Base-by-base conservation (phyloP, 495 filamentous ascomycete genomes). In the Viridothelium virens region DNA sequence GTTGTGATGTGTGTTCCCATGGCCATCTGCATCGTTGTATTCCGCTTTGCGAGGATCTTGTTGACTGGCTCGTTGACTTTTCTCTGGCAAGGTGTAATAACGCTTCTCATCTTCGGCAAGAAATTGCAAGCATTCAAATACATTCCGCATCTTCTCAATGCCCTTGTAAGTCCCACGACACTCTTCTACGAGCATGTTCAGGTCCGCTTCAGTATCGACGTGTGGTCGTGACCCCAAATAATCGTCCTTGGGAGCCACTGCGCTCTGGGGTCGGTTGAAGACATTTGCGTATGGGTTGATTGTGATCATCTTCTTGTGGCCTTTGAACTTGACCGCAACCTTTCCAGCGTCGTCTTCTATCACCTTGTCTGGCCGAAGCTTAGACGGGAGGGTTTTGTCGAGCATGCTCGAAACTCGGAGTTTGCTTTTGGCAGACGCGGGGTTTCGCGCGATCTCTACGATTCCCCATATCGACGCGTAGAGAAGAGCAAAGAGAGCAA, bases 81-180 rank as follows among this genome's bases (percentile, higher is more conserved):
- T 36, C 7, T 66, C 66, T 3, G 83, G 81, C n/a, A 79, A 62
- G 39, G 68, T 77, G 65, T 79, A 77, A 70, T 85, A 85, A 25
- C 81, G 76, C 25, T 78, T 69, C 71, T 83, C 77, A 36, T 71
- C 71, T 16, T 77, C 67, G 14, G 78, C 75, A 61, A 85, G 71
- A 69, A 79, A 85, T 62, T 77, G 65, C 34, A 85, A 69, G 67
- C 83, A 85, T 44, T 83, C 78, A 59, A 81, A 76, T 18, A 85
- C 81, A 63, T 84, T 81, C 56, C 78, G 70, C 80, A 83, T 82
- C 76, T 79, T 82, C 74, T 84, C 81, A 53, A 83, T 66, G 5
- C 78, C 77, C 41, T 69, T 69, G 48, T 78, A 76, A 37, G 80
- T 78, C 2, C 84, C 83, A 64, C 80, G 68, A 66, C 83, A 85